Percentiles rank a stretch among this genome's conserved stretches.
Evolutionary conservation across 2,329 filamentous ascomycete species (phyloP).

Genomic region (Ophiostoma himal-ulmi): DNA sequence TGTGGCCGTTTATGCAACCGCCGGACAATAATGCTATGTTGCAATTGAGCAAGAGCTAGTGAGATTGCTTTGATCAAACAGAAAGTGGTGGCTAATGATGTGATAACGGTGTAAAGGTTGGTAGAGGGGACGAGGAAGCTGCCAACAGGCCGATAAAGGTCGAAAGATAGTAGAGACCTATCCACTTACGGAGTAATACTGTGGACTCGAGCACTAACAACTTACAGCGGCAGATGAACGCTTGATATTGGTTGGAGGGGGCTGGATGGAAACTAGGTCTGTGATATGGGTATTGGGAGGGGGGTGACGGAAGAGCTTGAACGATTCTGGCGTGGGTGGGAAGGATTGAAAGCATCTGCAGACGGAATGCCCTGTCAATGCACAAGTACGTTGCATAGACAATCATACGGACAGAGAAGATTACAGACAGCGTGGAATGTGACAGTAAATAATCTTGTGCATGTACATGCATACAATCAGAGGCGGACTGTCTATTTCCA

Average conservation of each 20-base stretch:
- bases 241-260: slow-evolving; percentile 49
- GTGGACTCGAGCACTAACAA: slow-evolving; percentile 26
- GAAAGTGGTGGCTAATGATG: not conserved
- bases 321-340: not conserved
- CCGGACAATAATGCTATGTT: not conserved
- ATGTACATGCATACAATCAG: not conserved
- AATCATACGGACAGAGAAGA: not conserved
- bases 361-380: not conserved
- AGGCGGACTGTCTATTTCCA: not conserved
- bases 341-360: not conserved
- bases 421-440: not conserved
- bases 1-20: slow-evolving; percentile 12
- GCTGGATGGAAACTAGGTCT: not conserved
- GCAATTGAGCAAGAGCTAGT: not conserved
- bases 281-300: not conserved
- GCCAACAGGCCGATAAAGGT: not conserved
- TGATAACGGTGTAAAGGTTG: not conserved
- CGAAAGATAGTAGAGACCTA: not conserved
- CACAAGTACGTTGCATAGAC: not conserved
- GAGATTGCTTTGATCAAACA: not conserved
- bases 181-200: not conserved
- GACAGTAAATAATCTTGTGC: too few species aligned
- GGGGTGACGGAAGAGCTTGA: slow-evolving; percentile 1
- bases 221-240: slow-evolving; percentile 42
- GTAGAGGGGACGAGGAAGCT: not conserved